Percentiles rank a stretch among this genome's conserved stretches.
phyloP scores from a whole-genome alignment of 1,284 basidiomycete genomes.

The Ustilago esculenta region DNA sequence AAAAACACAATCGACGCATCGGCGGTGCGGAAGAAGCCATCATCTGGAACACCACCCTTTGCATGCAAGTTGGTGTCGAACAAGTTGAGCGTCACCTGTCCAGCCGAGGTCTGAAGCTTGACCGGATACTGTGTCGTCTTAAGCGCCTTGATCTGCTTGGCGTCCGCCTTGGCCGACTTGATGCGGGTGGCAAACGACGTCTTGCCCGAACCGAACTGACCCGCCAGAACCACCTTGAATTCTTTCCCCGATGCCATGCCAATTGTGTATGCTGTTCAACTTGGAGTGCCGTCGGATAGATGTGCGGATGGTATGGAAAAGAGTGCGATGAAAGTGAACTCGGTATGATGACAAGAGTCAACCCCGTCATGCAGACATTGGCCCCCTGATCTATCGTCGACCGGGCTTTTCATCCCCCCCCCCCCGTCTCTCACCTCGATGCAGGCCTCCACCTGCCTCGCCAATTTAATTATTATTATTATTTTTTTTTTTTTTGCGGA shows the following conservation, averaged over 20 bases:
- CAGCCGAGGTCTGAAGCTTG: slow-evolving; percentile 41
- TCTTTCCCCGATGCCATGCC: slow-evolving; percentile 36
- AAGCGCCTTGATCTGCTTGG: slow-evolving; percentile 50
- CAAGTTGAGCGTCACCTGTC: slow-evolving; percentile 38
- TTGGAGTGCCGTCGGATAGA: too few species aligned
- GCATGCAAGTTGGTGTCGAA: slow-evolving; percentile 50
- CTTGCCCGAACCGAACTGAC: slow-evolving; percentile 46
- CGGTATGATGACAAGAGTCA: too few species aligned
- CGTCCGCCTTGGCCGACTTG: slow-evolving; percentile 34
- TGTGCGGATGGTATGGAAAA: background rate
- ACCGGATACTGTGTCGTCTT: slow-evolving; percentile 44
- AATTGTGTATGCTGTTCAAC: background rate
- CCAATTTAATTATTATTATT: too few species aligned
- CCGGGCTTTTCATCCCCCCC: too few species aligned
- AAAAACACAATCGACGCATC: slow-evolving; percentile 46
- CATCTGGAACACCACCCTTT: slow-evolving; percentile 46
- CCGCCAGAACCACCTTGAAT: slow-evolving; percentile 48
- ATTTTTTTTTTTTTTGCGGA: too few species aligned
- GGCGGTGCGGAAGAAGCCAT: slow-evolving; percentile 49
- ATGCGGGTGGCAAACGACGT: slow-evolving; percentile 47
- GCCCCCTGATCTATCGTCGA: too few species aligned
- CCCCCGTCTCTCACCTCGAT: too few species aligned
- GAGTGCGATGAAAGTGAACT: too few species aligned
- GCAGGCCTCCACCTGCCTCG: too few species aligned
- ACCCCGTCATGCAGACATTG: too few species aligned